Percentiles rank a stretch among this genome's conserved stretches.
Conservation (phyloP, 495 filamentous ascomycete genomes). For the Oidiodendron maius region DNA sequence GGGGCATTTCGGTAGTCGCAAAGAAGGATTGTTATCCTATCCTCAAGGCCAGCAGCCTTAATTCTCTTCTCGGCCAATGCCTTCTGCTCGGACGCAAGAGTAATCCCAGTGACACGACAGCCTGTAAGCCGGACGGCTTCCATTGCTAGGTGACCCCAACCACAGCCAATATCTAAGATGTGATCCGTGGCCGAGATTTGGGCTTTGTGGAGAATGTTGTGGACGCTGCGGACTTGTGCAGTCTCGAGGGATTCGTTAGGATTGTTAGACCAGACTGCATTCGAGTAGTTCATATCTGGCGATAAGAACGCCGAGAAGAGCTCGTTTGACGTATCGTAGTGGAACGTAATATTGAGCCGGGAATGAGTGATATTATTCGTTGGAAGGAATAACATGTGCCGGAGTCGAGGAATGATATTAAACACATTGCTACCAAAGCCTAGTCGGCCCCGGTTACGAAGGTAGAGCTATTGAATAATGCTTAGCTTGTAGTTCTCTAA, state of each 20-base stretch:
- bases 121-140: conserved; percentile 3
- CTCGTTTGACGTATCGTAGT: conserved; percentile 68
- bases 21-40: background rate
- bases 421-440: conserved; percentile 36
- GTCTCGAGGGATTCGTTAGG: conserved; percentile 46
- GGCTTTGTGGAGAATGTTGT: conserved; percentile 50
- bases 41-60: background rate
- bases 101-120: conserved; percentile 1
- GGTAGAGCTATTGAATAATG: conserved; percentile 46
- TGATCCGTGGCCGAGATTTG: conserved; percentile 48
- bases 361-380: conserved; percentile 58
- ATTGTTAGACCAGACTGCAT: conserved; percentile 53
- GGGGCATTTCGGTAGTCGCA: background rate
- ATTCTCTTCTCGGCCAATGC: background rate
- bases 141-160: conserved; percentile 3
- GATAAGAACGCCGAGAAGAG: conserved; percentile 68
- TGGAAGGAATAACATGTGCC: conserved; percentile 40
- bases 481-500: background rate
- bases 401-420: conserved; percentile 45
- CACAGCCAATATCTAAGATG: conserved; percentile 4
- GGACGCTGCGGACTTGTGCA: conserved; percentile 60
- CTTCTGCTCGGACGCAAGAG: conserved; percentile 4
- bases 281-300: conserved; percentile 68
- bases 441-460: conserved; percentile 49
- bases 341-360: conserved; percentile 55